phyloP scores from a whole-genome alignment of 2,329 filamentous ascomycete genomes.

The Elsinoe ampelina region DNA sequence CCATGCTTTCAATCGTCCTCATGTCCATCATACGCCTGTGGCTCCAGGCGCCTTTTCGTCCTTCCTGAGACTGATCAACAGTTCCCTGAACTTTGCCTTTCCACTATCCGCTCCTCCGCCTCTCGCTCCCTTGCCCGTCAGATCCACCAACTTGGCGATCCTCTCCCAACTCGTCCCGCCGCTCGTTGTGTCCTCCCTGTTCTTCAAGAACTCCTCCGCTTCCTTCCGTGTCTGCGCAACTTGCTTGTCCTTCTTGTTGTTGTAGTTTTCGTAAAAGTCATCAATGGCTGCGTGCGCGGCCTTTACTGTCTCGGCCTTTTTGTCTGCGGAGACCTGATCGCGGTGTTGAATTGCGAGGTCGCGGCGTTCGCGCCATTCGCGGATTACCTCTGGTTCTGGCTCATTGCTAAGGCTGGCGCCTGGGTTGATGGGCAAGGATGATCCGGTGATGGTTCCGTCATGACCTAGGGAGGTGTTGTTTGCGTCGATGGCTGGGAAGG shows the following conservation, averaged over 20 bases:
- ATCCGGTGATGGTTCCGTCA: slow-evolving; percentile 71
- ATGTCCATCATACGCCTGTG: slow-evolving; percentile 32
- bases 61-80: slow-evolving; percentile 79
- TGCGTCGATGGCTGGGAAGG: slow-evolving; percentile 75
- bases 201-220: slow-evolving; percentile 83
- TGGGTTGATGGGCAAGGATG: slow-evolving; percentile 47
- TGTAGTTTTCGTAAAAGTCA: slow-evolving; percentile 99
- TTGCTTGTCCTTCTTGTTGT: slow-evolving; percentile 92
- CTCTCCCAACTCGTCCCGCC: slow-evolving; percentile 98
- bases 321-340: slow-evolving; percentile 69
- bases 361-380: slow-evolving; percentile 83
- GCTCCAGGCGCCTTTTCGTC: slow-evolving; percentile 74
- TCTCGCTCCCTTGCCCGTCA: slow-evolving; percentile 83
- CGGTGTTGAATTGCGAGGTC: slow-evolving; percentile 76
- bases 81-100: slow-evolving; percentile 91
- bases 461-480: slow-evolving; percentile 65
- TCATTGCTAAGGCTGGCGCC: slow-evolving; percentile 54
- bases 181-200: slow-evolving; percentile 82
- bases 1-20: not conserved
- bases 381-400: slow-evolving; percentile 78
- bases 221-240: slow-evolving; percentile 82
- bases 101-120: slow-evolving; percentile 83
- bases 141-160: slow-evolving; percentile 93
- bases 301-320: slow-evolving; percentile 76
- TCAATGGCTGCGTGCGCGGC: slow-evolving; percentile 92